phyloP scores from a whole-genome alignment of 2,329 filamentous ascomycete species.

The Diaporthe ampelina region DNA sequence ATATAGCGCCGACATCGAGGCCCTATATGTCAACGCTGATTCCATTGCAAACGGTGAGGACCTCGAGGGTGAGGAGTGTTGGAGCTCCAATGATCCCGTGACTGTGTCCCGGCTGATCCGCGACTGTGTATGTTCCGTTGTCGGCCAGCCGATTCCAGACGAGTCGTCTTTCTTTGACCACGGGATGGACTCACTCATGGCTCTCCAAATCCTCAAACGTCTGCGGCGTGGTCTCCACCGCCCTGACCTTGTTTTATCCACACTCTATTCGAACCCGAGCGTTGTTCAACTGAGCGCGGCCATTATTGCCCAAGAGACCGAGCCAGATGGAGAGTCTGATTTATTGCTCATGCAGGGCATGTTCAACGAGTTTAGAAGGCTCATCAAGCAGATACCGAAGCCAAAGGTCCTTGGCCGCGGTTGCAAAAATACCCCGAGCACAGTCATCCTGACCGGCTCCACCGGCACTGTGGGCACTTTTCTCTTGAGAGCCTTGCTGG shows the following conservation, averaged over 20 bases:
- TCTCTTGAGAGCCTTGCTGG: constrained; percentile 26
- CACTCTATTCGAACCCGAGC: not conserved
- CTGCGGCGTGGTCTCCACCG: not conserved
- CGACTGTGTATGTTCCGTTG: not conserved
- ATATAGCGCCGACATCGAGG: constrained; percentile 37
- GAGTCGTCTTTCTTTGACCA: constrained; percentile 42
- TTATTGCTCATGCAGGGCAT: constrained; percentile 43
- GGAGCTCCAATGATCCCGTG: not conserved
- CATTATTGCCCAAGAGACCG: not conserved
- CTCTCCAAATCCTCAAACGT: constrained; percentile 41
- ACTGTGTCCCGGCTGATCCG: constrained; percentile 10
- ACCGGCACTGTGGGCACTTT: constrained; percentile 33
- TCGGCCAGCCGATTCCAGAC: constrained; percentile 33
- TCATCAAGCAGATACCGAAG: constrained; percentile 31
- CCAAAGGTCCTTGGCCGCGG: not conserved
- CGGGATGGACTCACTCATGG: constrained; percentile 44
- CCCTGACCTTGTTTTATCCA: not conserved
- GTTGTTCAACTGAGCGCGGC: not conserved
- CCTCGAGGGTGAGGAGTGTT: not conserved
- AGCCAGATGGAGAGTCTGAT: constrained; percentile 26
- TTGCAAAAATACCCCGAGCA: not conserved
- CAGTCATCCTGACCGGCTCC: constrained; percentile 49
- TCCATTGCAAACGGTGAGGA: not conserved
- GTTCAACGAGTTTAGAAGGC: constrained; percentile 30
- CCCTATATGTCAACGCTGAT: constrained; percentile 12